phyloP scores from a whole-genome alignment of 2,329 filamentous ascomycete species.

The Akanthomyces uredinophilus region DNA sequence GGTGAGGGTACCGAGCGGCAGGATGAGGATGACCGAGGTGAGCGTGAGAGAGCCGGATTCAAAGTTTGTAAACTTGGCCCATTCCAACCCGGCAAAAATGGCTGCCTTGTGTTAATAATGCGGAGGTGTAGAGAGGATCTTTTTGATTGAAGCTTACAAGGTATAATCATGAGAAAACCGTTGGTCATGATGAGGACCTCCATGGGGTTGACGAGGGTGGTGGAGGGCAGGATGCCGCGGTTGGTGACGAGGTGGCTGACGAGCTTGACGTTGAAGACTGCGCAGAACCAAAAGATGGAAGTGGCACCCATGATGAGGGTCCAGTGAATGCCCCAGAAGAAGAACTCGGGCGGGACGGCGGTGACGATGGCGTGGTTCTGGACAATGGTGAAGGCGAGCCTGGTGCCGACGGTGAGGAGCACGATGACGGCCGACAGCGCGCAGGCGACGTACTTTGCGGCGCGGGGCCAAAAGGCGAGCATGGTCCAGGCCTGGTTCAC shows the following conservation, averaged over 20 bases:
- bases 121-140: too few species aligned
- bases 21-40: constrained; percentile 45
- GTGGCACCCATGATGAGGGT: constrained; percentile 36
- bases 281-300: constrained; percentile 49
- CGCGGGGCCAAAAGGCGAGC: constrained; percentile 41
- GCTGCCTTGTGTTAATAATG: constrained; percentile 28
- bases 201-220: constrained; percentile 42
- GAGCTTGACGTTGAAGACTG: constrained; percentile 49
- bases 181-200: constrained; percentile 53
- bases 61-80: constrained; percentile 37
- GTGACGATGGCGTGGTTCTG: constrained; percentile 31
- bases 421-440: constrained; percentile 32
- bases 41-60: constrained; percentile 45
- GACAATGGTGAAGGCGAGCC: constrained; percentile 31
- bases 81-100: constrained; percentile 46
- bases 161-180: constrained; percentile 50
- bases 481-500: constrained; percentile 50
- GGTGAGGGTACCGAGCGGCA: constrained; percentile 48
- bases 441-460: constrained; percentile 28
- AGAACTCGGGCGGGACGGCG: constrained; percentile 19
- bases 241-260: constrained; percentile 43
- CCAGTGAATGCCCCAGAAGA: constrained; percentile 35
- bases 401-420: constrained; percentile 27
- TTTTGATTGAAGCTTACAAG: too few species aligned
- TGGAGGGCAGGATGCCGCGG: constrained; percentile 40